A percentile compares a stretch with the other conserved stretches of the same genome.
phyloP scores from a whole-genome alignment of 2,329 filamentous ascomycete genomes.

The Fusarium papillatum region DNA sequence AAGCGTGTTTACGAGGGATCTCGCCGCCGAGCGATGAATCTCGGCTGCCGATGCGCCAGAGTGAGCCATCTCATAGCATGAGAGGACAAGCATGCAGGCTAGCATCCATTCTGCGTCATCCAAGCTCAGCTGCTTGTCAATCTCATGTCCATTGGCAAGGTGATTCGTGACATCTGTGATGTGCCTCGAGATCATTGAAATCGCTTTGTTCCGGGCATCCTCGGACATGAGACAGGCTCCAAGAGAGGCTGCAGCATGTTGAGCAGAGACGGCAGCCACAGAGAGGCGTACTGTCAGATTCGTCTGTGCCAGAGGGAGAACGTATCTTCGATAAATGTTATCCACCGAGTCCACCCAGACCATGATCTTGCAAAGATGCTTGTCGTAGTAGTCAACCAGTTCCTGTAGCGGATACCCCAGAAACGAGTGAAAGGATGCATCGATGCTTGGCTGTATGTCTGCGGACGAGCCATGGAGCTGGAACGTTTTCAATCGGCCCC shows the following conservation, averaged over 20 bases:
- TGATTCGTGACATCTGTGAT: background rate
- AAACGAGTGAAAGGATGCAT: background rate
- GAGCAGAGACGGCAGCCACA: constrained; percentile 13
- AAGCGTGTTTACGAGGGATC: constrained; percentile 15
- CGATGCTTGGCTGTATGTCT: background rate
- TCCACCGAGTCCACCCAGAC: constrained; percentile 19
- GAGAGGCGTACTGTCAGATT: constrained; percentile 11
- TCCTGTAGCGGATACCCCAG: background rate
- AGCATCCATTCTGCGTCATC: constrained; percentile 25
- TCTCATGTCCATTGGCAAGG: background rate
- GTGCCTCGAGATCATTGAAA: background rate
- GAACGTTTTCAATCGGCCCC: constrained; percentile 2
- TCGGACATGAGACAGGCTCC: background rate
- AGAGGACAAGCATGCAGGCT: constrained; percentile 21
- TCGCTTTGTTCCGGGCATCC: constrained; percentile 9
- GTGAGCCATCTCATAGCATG: constrained; percentile 26
- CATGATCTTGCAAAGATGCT: constrained; percentile 15
- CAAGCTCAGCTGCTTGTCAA: background rate
- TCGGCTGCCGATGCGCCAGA: constrained; percentile 19
- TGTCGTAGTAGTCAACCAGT: constrained; percentile 17
- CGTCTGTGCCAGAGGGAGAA: constrained; percentile 10
- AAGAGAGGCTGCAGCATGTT: constrained; percentile 2
- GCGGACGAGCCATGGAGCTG: background rate
- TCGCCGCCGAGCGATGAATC: constrained; percentile 15
- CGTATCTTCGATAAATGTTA: constrained; percentile 9